Conservation (phyloP, 495 filamentous ascomycete species). For the Chaetomium tenue region DNA sequence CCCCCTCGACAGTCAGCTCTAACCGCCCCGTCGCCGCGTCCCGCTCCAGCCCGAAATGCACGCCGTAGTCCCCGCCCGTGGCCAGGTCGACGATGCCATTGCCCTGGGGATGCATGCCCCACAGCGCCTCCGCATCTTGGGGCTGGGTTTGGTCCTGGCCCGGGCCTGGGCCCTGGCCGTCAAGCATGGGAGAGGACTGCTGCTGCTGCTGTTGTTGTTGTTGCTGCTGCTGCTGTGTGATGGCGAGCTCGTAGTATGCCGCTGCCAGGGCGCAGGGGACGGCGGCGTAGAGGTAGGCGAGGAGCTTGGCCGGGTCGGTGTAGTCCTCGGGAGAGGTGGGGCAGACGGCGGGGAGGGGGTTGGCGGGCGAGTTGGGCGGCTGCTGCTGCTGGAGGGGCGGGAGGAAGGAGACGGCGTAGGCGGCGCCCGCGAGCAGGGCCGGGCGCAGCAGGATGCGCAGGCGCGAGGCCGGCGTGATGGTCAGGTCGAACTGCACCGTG, state of each 20-base stretch:
- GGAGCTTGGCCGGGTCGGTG: constrained; percentile 18
- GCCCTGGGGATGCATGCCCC: constrained; percentile 17
- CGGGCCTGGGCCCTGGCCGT: background rate
- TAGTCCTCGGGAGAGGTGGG: constrained; percentile 24
- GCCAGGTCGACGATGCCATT: constrained; percentile 27
- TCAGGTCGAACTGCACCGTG: constrained; percentile 39
- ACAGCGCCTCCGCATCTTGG: background rate
- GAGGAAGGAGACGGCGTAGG: constrained; percentile 36
- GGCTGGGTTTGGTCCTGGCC: too few relatives aligned
- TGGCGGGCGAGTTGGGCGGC: constrained; percentile 5
- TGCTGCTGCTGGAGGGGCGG: constrained; percentile 18
- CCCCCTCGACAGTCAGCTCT: constrained; percentile 20
- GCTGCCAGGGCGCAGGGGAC: constrained; percentile 30
- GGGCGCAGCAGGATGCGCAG: constrained; percentile 38
- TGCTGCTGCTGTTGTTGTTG: background rate
- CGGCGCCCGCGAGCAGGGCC: constrained; percentile 31
- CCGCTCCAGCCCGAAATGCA: constrained; percentile 23
- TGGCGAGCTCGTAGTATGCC: constrained; percentile 16
- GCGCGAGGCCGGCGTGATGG: constrained; percentile 39
- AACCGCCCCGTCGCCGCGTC: constrained; percentile 3
- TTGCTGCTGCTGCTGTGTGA: background rate
- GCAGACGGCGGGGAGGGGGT: constrained; percentile 23
- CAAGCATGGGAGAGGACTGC: background rate
- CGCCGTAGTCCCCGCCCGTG: constrained; percentile 21
- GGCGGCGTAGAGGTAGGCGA: constrained; percentile 30